Conservation (phyloP, 2,329 filamentous ascomycete genomes). For the Ophiocordyceps polyrhachis-furcata region DNA sequence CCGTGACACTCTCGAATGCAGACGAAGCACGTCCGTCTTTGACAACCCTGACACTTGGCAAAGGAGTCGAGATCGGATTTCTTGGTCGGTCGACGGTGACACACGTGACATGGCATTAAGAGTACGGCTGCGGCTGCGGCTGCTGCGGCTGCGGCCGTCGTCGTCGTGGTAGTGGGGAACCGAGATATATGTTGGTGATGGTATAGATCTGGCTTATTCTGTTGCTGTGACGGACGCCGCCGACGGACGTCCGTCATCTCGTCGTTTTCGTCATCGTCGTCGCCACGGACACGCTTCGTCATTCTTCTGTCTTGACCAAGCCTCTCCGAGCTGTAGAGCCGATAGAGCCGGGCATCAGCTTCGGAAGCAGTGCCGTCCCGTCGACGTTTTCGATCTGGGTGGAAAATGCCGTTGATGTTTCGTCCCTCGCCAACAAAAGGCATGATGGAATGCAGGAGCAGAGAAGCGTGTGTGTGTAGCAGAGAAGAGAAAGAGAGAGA, state of each 20-base stretch:
- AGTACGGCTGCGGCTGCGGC: conserved; percentile 6
- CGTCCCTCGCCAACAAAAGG: conserved; percentile 13
- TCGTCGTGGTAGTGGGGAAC: no score
- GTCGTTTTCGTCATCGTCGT: conserved; percentile 1
- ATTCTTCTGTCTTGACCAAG: conserved; percentile 13
- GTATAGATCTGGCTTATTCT: background rate
- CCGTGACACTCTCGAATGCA: conserved; percentile 46
- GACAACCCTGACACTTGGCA: conserved; percentile 43
- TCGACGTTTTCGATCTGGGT: conserved; percentile 17
- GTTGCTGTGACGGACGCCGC: background rate
- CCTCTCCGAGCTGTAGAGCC: conserved; percentile 9
- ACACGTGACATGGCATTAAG: conserved; percentile 45
- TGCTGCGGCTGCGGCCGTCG: background rate
- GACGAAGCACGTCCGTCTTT: conserved; percentile 46
- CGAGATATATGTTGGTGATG: no score
- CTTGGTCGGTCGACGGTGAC: conserved; percentile 44
- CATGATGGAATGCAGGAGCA: conserved; percentile 8
- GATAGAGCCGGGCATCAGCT: conserved; percentile 3
- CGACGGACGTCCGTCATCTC: conserved; percentile 6
- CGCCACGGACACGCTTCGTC: conserved; percentile 11
- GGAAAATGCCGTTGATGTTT: conserved; percentile 7
- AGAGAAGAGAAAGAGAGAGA: background rate
- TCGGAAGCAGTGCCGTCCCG: conserved; percentile 12
- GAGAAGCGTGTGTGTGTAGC: background rate
- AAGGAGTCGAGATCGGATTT: conserved; percentile 49